phyloP scores from a whole-genome alignment of 768 basidiomycete genomes.

The Phylloporus scabripes region DNA sequence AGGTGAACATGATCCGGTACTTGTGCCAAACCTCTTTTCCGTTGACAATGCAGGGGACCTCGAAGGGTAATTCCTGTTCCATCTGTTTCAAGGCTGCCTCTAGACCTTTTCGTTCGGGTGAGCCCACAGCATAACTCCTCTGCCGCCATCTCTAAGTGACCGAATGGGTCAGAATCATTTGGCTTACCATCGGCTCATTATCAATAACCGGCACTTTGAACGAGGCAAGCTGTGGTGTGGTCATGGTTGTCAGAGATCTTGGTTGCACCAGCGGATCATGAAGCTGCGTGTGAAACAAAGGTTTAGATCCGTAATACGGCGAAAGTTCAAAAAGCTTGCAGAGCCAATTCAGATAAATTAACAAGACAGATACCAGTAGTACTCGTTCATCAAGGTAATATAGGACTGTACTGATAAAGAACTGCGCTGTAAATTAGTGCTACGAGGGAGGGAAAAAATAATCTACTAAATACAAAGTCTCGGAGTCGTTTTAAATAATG shows the following conservation, averaged over 20 bases:
- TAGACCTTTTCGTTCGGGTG: constrained; percentile 69
- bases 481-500: too few relatives aligned
- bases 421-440: too few relatives aligned
- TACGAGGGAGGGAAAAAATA: too few relatives aligned
- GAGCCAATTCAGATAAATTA: too few relatives aligned
- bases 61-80: constrained; percentile 79
- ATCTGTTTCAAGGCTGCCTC: constrained; percentile 72
- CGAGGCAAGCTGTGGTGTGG: constrained; percentile 69
- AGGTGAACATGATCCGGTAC: not conserved
- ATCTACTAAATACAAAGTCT: too few relatives aligned
- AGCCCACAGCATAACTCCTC: constrained; percentile 75
- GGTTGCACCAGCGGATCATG: not conserved
- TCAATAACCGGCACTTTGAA: constrained; percentile 83
- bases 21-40: constrained; percentile 64
- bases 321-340: too few relatives aligned
- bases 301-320: not conserved
- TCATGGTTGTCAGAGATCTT: constrained; percentile 38
- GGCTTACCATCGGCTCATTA: constrained; percentile 90
- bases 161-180: not conserved
- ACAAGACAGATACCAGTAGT: too few relatives aligned
- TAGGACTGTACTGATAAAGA: too few relatives aligned
- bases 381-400: too few relatives aligned
- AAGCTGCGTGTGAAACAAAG: not conserved
- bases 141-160: constrained; percentile 26
- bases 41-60: constrained; percentile 90